Evolutionary conservation across 768 basidiomycete genomes (phyloP).

Genomic region (Tricholoma hemisulphureum): DNA sequence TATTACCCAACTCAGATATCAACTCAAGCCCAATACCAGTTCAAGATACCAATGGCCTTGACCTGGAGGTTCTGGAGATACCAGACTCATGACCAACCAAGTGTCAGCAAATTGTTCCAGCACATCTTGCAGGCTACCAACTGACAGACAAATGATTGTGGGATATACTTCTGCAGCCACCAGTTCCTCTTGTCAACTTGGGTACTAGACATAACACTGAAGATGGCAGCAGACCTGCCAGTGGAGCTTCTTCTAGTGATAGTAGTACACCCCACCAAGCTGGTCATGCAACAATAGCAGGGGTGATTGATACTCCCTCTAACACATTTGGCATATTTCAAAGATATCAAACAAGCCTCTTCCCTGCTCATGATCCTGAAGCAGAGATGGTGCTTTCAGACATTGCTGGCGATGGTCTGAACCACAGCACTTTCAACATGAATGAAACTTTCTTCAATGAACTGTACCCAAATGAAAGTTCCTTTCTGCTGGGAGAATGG

Average conservation of each 20-base stretch:
- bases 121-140: background rate
- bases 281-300: too few species aligned
- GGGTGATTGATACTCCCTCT: background rate
- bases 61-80: too few species aligned
- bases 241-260: too few species aligned
- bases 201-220: too few species aligned
- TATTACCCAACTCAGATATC: too few species aligned
- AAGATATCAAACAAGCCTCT: background rate
- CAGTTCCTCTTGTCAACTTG: background rate
- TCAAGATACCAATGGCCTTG: too few species aligned
- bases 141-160: background rate
- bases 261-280: too few species aligned
- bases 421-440: background rate
- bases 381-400: background rate
- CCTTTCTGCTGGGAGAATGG: conserved; percentile 11
- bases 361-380: background rate
- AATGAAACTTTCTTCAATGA: background rate
- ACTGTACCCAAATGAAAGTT: conserved; percentile 10
- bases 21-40: too few species aligned
- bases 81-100: background rate
- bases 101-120: background rate
- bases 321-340: background rate
- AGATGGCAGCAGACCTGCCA: too few species aligned
- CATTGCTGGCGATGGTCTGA: background rate
- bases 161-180: background rate